Base-by-base conservation (phyloP, 129 eudicot genomes). In the Flaveria trinervia region DNA sequence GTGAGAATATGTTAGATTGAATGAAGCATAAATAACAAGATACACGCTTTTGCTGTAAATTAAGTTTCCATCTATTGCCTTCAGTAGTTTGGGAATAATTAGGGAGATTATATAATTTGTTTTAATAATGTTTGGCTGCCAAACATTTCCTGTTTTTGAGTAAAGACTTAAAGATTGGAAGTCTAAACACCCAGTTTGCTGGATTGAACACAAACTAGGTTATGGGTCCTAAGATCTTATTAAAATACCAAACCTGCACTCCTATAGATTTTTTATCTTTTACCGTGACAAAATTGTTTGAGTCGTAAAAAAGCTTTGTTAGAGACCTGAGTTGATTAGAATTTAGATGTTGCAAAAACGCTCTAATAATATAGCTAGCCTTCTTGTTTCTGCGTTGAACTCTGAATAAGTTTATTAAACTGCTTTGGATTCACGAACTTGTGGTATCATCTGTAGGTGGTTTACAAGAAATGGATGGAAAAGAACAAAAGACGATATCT, bases 401-500 rank as follows among this genome's bases (percentile, higher is more conserved):
- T 54, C 44, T 77, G 44, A n/a, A 43, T 20, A 9, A 41, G 25
- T 44, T 50, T 77, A 13, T 41, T 55, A 77, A 25, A 18, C 36
- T 68, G 60, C 30, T 55, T 41, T 36, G 45, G 65, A 66, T 36
- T 16, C 46, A 77, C 23, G 18, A 51, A 72, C 17, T 60, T 71
- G 33, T 51, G 25, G 73, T 82, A 65, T 30, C 77, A 62, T 59
- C 33, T 50, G 54, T 82, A 93, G 98, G 84, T 93, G 96, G 88
- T 93, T 93, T 85, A 93, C 98, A 15, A 89, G 87, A 86, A 49
- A 62, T 84, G 98, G 98, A 75, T 91, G 98, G 98, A 87, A 77
- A 81, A 85, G 98, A 79, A 90, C 97, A 73, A 93, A 91, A 88
- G 97, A 91, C 23, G 98, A 93, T 52, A 20, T 90, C 10, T 82